phyloP scores from a whole-genome alignment of 768 basidiomycete genomes.

The Hypsizygus marmoreus region DNA sequence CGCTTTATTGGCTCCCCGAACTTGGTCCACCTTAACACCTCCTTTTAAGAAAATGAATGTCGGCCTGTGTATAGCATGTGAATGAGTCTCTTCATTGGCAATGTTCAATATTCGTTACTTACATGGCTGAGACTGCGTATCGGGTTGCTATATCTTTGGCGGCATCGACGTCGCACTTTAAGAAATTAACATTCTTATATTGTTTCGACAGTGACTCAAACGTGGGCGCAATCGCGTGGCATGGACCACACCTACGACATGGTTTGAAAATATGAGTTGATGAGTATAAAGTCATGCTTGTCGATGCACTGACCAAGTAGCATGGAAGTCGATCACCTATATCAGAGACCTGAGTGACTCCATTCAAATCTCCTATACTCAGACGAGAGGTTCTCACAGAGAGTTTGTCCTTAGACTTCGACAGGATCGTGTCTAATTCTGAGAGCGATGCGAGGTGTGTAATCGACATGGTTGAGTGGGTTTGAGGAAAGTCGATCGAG shows the following conservation, averaged over 20 bases:
- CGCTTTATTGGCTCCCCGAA: conserved; percentile 71
- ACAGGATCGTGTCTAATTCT: conserved; percentile 61
- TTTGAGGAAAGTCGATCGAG: not conserved
- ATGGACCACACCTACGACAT: conserved; percentile 77
- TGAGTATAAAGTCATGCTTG: conserved; percentile 7
- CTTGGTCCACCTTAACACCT: conserved; percentile 63
- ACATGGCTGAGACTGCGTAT: conserved; percentile 78
- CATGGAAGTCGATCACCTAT: conserved; percentile 87
- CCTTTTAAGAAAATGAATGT: conserved; percentile 82
- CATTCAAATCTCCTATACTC: not conserved
- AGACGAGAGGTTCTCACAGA: conserved; percentile 43
- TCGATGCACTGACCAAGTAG: conserved; percentile 61
- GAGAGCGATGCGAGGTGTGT: conserved; percentile 64
- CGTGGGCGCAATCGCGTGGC: conserved; percentile 77
- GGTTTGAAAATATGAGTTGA: conserved; percentile 10
- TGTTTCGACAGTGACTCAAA: conserved; percentile 72
- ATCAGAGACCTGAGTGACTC: not conserved
- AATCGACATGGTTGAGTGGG: conserved; percentile 47
- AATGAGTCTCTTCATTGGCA: not conserved
- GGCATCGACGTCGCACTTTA: conserved; percentile 82
- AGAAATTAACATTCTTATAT: conserved; percentile 72
- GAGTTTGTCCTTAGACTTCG: conserved; percentile 61
- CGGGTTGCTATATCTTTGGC: conserved; percentile 64
- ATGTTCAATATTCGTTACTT: conserved; percentile 20
- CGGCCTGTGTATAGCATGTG: conserved; percentile 54